Evolutionary conservation across 2,329 filamentous ascomycete species (phyloP), one percentile per base, ranked within the genome.

Genomic region (Cladorrhinum sp.): DNA sequence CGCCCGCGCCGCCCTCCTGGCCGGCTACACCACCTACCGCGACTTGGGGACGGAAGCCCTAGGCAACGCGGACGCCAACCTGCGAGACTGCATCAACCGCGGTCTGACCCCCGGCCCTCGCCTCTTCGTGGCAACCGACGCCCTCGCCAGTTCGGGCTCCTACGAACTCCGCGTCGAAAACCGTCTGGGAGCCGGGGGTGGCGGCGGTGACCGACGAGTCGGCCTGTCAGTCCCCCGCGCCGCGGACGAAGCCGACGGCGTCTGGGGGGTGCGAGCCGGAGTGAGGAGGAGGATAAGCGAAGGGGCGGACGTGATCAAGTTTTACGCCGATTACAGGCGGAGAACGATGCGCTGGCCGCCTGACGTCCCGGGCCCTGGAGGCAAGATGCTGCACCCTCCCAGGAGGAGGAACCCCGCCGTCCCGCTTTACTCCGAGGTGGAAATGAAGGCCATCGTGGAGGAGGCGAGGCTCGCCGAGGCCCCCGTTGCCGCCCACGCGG

Each of bases 21-120:
- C 83, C 0, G 84, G 84, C 6, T 86, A 82, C 73, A 87, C 82
- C 0, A 85, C 82, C 1, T 84, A 84, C 69, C 75, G 82, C 49
- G 82, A 85, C 67, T 75, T 85, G 0, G 81, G 82, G 14, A 82
- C 80, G 2, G 82, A 85, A 66, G 76, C 77, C 0, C 75, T 84
- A 62, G 73, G 75, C 26, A 77, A 79, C 39, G 77, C 77, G 26
- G 82, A 85, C 68, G 76, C 77, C 42, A 77, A 77, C 58, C 70
- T 85, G 2, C 76, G 82, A 9, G 80, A 85, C 68, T 77, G 78
- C 33, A 77, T 85, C 66, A 82, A 82, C 63, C 79, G 82, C 6
- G 82, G 81, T 3, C 67, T 85, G 10, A 78, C 77, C 1, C 80
- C 81, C 0, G 83, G 83, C 0, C 82, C 83, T 0, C 77, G 83